Evolutionary conservation across 2,329 filamentous ascomycete genomes (phyloP).

Genomic region (Venturia pyrina): DNA sequence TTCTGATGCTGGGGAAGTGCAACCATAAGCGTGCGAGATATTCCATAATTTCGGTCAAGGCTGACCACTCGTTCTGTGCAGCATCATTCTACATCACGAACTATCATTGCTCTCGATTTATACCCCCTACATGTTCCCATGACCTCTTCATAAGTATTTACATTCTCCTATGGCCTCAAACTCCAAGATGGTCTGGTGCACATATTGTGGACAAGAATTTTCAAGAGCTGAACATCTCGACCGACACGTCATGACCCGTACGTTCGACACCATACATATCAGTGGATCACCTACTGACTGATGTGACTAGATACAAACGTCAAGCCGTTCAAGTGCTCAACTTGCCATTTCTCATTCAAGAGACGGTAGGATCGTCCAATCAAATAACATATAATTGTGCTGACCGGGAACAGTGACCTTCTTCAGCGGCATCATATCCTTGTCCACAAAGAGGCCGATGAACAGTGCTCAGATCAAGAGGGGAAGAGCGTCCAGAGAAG

Average conservation of each 20-base stretch:
- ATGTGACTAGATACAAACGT: slow-evolving; percentile 37
- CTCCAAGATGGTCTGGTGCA: slow-evolving; percentile 42
- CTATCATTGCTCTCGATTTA: background rate
- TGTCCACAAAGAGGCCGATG: slow-evolving; percentile 9
- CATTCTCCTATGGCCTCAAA: background rate
- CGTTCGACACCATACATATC: slow-evolving; percentile 16
- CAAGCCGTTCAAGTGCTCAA: slow-evolving; percentile 45
- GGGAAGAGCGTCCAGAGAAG: slow-evolving; percentile 33
- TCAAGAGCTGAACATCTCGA: slow-evolving; percentile 41
- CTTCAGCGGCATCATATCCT: slow-evolving; percentile 42
- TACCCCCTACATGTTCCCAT: slow-evolving; percentile 1
- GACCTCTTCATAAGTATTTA: background rate
- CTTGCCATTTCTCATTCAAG: slow-evolving; percentile 44
- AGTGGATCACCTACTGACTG: background rate
- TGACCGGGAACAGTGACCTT: slow-evolving; percentile 31
- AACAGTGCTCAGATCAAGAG: background rate
- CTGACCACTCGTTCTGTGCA: slow-evolving; percentile 7
- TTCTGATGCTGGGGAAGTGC: slow-evolving; percentile 4
- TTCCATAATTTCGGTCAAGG: background rate
- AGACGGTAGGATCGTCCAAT: slow-evolving; percentile 30
- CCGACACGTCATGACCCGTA: slow-evolving; percentile 43
- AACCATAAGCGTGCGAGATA: slow-evolving; percentile 5
- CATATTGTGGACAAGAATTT: slow-evolving; percentile 43
- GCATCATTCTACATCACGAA: background rate
- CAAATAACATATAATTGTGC: background rate